These are phyloP conservation scores for Fusarium palustre DNA, from an alignment of 2,329 filamentous ascomycete genomes.

Conservation along the genomic window DNA sequence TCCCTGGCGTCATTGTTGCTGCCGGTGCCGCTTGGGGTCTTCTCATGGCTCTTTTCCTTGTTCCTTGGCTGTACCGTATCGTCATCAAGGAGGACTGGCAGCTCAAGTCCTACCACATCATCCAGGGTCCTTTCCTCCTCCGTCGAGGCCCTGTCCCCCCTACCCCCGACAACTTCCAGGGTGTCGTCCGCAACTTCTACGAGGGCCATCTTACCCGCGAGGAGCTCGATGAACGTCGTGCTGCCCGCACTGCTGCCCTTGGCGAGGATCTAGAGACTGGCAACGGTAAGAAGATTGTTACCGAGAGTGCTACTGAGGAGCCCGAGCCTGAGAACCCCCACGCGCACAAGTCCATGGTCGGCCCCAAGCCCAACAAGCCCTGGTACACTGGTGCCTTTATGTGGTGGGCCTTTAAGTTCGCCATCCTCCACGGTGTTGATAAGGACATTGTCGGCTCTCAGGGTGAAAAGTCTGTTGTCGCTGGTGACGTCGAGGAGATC, in stretches of 20 bases:
- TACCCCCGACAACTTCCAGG: constrained; percentile 57
- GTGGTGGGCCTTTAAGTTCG: constrained; percentile 60
- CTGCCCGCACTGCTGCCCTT: constrained; percentile 38
- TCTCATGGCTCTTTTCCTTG: constrained; percentile 64
- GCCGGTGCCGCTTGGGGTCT: constrained; percentile 62
- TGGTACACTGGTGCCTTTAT: constrained; percentile 59
- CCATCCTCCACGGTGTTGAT: constrained; percentile 61
- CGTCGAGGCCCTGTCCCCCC: constrained; percentile 53
- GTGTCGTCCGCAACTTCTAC: constrained; percentile 66
- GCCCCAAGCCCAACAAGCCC: constrained; percentile 56
- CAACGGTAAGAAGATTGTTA: constrained; percentile 44
- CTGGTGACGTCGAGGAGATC: constrained; percentile 65
- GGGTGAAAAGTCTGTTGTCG: constrained; percentile 56
- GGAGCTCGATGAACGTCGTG: constrained; percentile 60
- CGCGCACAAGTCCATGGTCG: constrained; percentile 51
- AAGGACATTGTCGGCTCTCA: constrained; percentile 56
- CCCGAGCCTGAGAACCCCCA: constrained; percentile 55
- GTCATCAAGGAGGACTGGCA: constrained; percentile 72
- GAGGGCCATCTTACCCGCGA: constrained; percentile 66
- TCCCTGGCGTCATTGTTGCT: constrained; percentile 66
- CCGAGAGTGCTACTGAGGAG: constrained; percentile 68
- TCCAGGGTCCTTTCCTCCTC: constrained; percentile 65
- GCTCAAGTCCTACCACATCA: constrained; percentile 66
- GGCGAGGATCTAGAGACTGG: constrained; percentile 43
- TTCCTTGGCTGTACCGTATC: constrained; percentile 69